phyloP scores from a whole-genome alignment of 805 yeast species.

The Candida sithepensis region DNA sequence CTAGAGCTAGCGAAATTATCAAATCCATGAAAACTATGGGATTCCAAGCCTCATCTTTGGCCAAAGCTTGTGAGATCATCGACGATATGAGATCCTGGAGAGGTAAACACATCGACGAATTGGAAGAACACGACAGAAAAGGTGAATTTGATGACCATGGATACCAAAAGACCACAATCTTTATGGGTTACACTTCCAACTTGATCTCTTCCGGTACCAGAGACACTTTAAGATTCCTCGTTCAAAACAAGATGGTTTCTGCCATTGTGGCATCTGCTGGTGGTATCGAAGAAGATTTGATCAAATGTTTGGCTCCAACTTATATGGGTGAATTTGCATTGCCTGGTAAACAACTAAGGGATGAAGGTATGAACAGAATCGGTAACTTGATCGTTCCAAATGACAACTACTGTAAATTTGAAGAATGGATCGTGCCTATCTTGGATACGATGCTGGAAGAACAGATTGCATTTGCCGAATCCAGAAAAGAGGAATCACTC shows the following conservation, averaged over 20 bases:
- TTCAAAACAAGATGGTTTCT: constrained; percentile 89
- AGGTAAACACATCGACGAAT: constrained; percentile 68
- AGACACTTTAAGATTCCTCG: constrained; percentile 83
- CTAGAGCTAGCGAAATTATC: constrained; percentile 76
- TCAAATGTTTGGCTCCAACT: constrained; percentile 95
- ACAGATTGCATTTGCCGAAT: constrained; percentile 64
- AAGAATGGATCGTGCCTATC: constrained; percentile 98
- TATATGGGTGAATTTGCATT: constrained; percentile 87
- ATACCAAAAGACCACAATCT: constrained; percentile 81
- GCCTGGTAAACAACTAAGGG: constrained; percentile 79
- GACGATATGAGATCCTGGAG: constrained; percentile 92
- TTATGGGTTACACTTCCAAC: constrained; percentile 95
- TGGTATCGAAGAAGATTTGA: constrained; percentile 96
- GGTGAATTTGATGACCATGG: constrained; percentile 80
- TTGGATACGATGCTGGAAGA: constrained; percentile 84
- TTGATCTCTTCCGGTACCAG: constrained; percentile 92
- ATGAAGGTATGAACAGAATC: constrained; percentile 95
- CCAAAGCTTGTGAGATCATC: constrained; percentile 88
- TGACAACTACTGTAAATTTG: constrained; percentile 95
- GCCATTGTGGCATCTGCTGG: constrained; percentile 98
- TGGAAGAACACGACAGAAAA: constrained; percentile 65
- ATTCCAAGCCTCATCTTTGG: constrained; percentile 86
- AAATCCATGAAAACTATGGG: constrained; percentile 92
- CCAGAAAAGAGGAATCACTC: constrained; percentile 50
- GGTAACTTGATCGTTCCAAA: constrained; percentile 97